Evolutionary conservation across 2,329 filamentous ascomycete genomes (phyloP).

Genomic region (Tolypocladium cylindrosporum): DNA sequence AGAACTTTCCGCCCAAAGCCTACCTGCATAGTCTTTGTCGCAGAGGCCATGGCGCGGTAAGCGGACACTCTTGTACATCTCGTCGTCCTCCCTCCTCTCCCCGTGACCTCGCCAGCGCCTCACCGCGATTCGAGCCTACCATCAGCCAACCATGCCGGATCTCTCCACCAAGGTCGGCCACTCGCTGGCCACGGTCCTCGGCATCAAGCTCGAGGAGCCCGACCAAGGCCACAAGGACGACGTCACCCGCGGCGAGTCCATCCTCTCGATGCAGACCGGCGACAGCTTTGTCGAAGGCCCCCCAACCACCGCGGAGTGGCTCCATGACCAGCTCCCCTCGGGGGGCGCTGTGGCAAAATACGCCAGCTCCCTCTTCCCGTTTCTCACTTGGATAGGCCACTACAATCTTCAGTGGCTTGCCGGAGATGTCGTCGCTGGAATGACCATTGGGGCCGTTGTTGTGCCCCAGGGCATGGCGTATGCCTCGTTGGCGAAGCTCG

Average conservation of each 20-base stretch:
- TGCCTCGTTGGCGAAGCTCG: constrained; percentile 71
- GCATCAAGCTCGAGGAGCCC: constrained; percentile 65
- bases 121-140: background rate
- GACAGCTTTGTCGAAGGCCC: constrained; percentile 77
- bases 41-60: background rate
- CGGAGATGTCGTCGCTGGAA: constrained; percentile 76
- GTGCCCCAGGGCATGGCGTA: constrained; percentile 98
- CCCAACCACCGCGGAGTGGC: constrained; percentile 65
- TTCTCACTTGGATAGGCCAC: constrained; percentile 73
- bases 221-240: constrained; percentile 39
- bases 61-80: background rate
- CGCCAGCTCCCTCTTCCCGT: constrained; percentile 68
- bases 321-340: constrained; percentile 54
- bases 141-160: constrained; percentile 20
- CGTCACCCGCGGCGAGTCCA: constrained; percentile 67
- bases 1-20: background rate
- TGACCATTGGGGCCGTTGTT: constrained; percentile 55
- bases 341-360: constrained; percentile 48
- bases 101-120: too few species aligned
- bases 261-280: constrained; percentile 61
- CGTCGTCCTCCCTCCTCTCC: background rate
- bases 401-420: constrained; percentile 87
- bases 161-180: constrained; percentile 54
- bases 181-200: constrained; percentile 65
- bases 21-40: background rate